A percentile compares a stretch with the other conserved stretches of the same genome.
Evolutionary conservation across 2,329 filamentous ascomycete genomes (phyloP).

Genomic region (Alternaria ventricosa): DNA sequence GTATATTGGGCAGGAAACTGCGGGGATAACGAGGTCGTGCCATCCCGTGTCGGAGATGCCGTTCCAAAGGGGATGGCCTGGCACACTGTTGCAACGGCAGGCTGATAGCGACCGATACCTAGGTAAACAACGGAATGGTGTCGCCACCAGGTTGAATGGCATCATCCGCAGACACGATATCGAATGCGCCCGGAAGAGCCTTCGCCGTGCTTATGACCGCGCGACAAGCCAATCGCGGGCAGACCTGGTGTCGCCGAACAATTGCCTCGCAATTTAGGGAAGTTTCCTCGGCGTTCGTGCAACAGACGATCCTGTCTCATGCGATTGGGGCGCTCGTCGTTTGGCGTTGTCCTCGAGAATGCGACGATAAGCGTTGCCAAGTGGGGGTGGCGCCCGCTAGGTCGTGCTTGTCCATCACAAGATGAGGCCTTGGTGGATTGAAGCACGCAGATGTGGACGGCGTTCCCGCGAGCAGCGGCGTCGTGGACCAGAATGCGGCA

Average conservation of each 20-base stretch:
- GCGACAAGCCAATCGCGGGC: background rate
- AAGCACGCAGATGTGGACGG: background rate
- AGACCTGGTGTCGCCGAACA: background rate
- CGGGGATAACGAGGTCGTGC: background rate
- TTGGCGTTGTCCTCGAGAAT: background rate
- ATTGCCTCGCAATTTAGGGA: background rate
- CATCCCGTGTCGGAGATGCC: background rate
- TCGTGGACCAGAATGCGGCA: background rate
- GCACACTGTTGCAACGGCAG: background rate
- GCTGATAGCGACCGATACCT: background rate
- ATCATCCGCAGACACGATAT: slow-evolving; percentile 1
- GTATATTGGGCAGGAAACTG: background rate
- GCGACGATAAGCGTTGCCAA: slow-evolving; percentile 1
- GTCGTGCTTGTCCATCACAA: background rate
- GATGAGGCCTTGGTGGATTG: background rate
- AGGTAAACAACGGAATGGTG: background rate
- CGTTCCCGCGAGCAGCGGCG: background rate
- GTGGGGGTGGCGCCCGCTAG: background rate
- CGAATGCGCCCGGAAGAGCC: background rate
- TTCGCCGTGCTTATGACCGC: background rate
- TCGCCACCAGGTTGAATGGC: background rate
- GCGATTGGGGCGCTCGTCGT: background rate
- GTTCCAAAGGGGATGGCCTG: background rate
- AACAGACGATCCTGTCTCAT: background rate
- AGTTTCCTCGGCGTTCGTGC: background rate